Evolutionary conservation across 208 protist genomes (phyloP), one percentile per base, ranked within the genome.

Genomic region (Crithidia acanthocephali): DNA sequence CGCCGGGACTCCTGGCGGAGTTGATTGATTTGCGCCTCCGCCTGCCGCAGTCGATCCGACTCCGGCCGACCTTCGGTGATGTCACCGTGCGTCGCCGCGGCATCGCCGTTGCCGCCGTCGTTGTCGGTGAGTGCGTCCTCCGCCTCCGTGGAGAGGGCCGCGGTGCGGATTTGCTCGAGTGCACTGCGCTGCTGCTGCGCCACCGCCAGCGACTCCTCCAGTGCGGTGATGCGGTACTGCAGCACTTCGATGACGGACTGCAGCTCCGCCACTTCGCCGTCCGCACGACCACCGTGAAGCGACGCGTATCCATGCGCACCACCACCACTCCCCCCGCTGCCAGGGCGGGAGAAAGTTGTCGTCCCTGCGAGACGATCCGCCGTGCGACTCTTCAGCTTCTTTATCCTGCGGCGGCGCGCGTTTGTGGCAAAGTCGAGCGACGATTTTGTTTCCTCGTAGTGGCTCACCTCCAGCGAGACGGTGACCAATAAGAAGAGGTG

Each of bases 401-500:
- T 85, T 9, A 94, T 70, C 22, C 63, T 50, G 51, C 85, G 90
- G 20, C 74, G 66, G 48, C 84, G 84, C 42, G 78, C 83, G 37
- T 76, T 87, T 13, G 72, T 81, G 20, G 83, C 87, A 47, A 95
- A 91, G 56, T 95, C 87, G 8, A 95, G 77, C 13, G 87, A 91
- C 37, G 72, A 85, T 53, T 87, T 86, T 11, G 90, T 92, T 40
- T 91, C 85, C 15, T 84, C 66, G 70, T 59, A 88, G 70, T 79
- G 85, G 62, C 62, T 45, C 53, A 76, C 83, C 55, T 90, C 90
- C 6, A 95, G 75, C 1, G 86, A 89, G 11, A 84, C 81, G 13
- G 86, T 92, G 6, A 90, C 85, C 33, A 95, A 84, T 6, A 95
- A 73, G 33, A 92, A 62, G 52, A 95, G 71, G 58, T 90, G 87